Evolutionary conservation across 1,139 yeast genomes (phyloP).

Genomic region (Magnusiomyces sp.): DNA sequence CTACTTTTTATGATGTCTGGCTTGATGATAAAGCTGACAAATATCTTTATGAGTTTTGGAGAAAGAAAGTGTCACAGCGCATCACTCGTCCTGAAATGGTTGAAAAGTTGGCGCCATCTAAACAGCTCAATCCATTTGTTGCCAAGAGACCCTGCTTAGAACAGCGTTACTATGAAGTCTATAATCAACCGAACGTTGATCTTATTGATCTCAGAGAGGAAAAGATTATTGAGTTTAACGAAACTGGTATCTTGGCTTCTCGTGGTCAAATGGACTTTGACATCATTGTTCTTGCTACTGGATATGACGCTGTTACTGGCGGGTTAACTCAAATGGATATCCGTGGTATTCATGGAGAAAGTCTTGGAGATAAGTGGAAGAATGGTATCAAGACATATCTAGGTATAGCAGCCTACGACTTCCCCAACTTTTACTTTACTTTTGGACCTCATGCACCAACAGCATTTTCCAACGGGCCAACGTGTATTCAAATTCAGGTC

Average conservation of each 20-base stretch:
- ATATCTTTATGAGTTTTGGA: conserved; percentile 26
- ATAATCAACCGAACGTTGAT: conserved; percentile 26
- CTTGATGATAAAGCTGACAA: conserved; percentile 21
- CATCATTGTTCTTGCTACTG: conserved; percentile 30
- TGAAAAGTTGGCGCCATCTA: too few relatives aligned
- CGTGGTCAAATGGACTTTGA: too few relatives aligned
- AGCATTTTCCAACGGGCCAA: conserved; percentile 28
- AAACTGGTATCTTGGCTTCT: too few relatives aligned
- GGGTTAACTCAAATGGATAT: conserved; percentile 25
- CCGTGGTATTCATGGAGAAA: conserved; percentile 18
- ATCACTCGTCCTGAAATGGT: too few relatives aligned
- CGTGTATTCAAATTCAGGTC: conserved; percentile 23
- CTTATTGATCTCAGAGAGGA: conserved; percentile 24
- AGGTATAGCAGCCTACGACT: conserved; percentile 27
- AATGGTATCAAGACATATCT: conserved; percentile 23
- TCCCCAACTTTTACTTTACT: too few relatives aligned
- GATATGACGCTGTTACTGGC: conserved; percentile 24
- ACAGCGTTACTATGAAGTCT: conserved; percentile 24
- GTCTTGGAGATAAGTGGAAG: conserved; percentile 23
- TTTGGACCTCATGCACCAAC: conserved; percentile 31
- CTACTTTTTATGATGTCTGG: conserved; percentile 22
- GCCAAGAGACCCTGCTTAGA: conserved; percentile 27
- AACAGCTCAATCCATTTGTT: too few relatives aligned
- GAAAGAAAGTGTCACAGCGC: conserved; percentile 20
- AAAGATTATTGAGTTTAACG: too few relatives aligned